Evolutionary conservation across 352 stramenopile species (phyloP).

Genomic region (Phytophthora tubulina): DNA sequence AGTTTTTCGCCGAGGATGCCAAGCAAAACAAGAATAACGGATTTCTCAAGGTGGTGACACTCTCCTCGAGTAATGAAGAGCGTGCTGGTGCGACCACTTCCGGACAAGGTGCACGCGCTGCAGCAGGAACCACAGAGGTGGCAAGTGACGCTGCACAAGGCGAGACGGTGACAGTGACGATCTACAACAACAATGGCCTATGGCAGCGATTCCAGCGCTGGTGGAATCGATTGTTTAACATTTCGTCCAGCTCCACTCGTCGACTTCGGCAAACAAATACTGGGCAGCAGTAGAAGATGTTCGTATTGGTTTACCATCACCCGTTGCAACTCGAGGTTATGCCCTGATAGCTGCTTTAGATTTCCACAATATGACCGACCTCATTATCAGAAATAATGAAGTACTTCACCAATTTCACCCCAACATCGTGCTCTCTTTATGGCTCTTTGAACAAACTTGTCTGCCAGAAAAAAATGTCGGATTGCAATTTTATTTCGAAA

Average conservation of each 20-base stretch:
- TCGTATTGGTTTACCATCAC: not conserved
- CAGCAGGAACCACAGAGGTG: conserved; percentile 24
- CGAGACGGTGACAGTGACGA: conserved; percentile 27
- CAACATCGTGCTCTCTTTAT: too few relatives aligned
- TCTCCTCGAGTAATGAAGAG: conserved; percentile 1
- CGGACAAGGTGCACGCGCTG: conserved; percentile 13
- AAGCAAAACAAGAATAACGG: conserved; percentile 26
- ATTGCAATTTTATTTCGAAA: too few relatives aligned
- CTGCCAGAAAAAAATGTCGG: too few relatives aligned
- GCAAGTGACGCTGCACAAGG: conserved; percentile 1
- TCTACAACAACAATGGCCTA: conserved; percentile 40
- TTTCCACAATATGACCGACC: not conserved
- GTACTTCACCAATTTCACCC: too few relatives aligned
- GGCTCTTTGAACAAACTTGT: too few relatives aligned
- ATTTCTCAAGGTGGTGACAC: conserved; percentile 19
- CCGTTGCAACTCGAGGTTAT: not conserved
- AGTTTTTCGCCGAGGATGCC: conserved; percentile 25
- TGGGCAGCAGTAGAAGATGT: not conserved
- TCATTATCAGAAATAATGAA: too few relatives aligned
- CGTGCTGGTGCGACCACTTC: conserved; percentile 4
- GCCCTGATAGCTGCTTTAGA: not conserved
- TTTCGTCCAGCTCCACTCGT: conserved; percentile 9
- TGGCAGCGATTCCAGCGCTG: conserved; percentile 33
- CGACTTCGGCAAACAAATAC: not conserved
- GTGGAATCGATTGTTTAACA: conserved; percentile 29